Base-by-base conservation (phyloP, 768 basidiomycete species). In the Neoboletus subvelutipes region DNA sequence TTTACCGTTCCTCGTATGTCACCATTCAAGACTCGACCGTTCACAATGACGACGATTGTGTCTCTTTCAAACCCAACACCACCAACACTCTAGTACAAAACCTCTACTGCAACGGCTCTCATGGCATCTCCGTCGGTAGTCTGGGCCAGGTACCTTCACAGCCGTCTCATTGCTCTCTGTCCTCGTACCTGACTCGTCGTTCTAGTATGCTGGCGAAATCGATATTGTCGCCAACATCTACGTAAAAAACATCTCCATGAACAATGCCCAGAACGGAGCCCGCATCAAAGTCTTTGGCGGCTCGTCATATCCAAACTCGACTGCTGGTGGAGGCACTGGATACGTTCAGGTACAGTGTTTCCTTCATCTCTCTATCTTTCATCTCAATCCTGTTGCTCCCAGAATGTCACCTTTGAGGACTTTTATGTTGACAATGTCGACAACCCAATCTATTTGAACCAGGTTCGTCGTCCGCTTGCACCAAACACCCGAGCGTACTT, bases 221-320 rank as follows among this genome's bases (percentile, higher is more conserved):
- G 78, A 80, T 43, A 77, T 80, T 47, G 77, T 79, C 29, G 73
- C 73, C 26, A 77, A 81, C 64, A 68, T 81, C 48, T 71, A 64
- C 26, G 77, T 74, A 36, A 65, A 67, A 28, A 76, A 80, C 54
- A 67, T 81, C 36, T 69, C 71, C 24, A 79, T 80, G 76, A 59
- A 71, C 26, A 77, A 80, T 45, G 76, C 78, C 3, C 68, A 78
- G 60, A 79, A 81, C 55, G 80, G 79, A 2, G 79, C 78, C 0
- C 74, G 78, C n/a, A 80, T 81, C 71, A 82, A 82, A 65, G 77
- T 77, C 5, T 82, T 80, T 57, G 78, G 77, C 5, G 80, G 78
- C 0, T 74, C 72, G 28, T 75, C 78, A 7, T 65, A 71, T 51
- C 68, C 77, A 2, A 64, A 73, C 55, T 70, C 52, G 64, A 75